Evolutionary conservation across 2,329 filamentous ascomycete species (phyloP).

Genomic region (Emericellopsis atlantica): DNA sequence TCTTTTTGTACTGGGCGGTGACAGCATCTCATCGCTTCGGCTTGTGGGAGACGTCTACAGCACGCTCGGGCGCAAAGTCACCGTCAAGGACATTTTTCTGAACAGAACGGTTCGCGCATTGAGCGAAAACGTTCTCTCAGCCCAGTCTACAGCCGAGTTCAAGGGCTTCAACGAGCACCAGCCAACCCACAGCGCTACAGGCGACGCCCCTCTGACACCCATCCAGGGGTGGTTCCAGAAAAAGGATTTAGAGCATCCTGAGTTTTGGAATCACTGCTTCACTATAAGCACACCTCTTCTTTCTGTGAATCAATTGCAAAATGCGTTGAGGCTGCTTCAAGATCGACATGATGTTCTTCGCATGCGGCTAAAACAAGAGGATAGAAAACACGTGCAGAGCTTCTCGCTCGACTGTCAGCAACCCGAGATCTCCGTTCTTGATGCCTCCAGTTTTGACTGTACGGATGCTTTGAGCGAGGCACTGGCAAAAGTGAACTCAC

Average conservation of each 20-base stretch:
- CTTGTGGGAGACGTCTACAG: conserved; percentile 1
- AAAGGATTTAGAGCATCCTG: neutral
- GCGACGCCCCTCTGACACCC: neutral
- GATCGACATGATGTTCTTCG: neutral
- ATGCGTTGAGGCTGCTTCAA: neutral
- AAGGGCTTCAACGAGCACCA: too few relatives aligned
- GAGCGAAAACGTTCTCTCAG: neutral
- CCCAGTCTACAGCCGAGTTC: neutral
- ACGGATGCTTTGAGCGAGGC: neutral
- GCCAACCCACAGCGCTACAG: neutral
- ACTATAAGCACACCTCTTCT: neutral
- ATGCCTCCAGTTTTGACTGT: neutral
- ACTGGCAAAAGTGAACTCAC: neutral
- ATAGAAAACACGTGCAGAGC: neutral
- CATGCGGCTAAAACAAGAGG: neutral
- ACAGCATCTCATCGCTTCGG: neutral
- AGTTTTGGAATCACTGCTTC: neutral
- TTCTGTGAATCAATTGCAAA: neutral
- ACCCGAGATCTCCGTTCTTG: neutral
- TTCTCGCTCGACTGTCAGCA: neutral
- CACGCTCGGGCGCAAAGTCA: conserved; percentile 1
- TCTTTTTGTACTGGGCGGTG: neutral
- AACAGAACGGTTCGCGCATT: neutral
- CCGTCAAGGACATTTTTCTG: conserved; percentile 3
- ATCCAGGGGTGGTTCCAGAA: neutral